Base-by-base conservation (phyloP, 441 rosid genomes). In the Populus trichocarpa region DNA sequence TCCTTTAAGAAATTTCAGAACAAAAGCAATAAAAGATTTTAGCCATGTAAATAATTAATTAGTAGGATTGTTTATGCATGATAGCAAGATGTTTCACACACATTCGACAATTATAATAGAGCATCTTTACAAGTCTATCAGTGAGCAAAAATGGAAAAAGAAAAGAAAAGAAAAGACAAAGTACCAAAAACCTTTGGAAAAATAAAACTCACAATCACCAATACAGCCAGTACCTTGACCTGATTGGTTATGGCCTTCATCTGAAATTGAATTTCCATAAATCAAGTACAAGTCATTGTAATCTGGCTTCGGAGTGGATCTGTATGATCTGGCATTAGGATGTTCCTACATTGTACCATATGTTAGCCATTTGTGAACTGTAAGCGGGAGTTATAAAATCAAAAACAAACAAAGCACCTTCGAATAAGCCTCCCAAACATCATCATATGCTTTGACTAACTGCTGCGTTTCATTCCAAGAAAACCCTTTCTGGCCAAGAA, bases 221-320 rank as follows among this genome's bases (percentile, higher is more conserved):
- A 75, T 72, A 81, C 77, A 84, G 57, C 71, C 12, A 65, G 72
- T 79, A 83, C 81, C 77, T 75, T 22, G 83, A 77, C 64, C 40
- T 3, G 66, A 40, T 79, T 22, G 83, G 50, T 73, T 28, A 74
- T 33, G 70, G 36, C 40, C 76, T 63, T 67, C 81, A 76, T 80
- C 79, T 71, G 83, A 76, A 35, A 77, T 26, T 77, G 85, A 75
- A 79, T 78, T 81, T 77, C 90, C 92, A 86, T 75, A 82, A 78
- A 86, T 88, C 88, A 89, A 83, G 82, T 81, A 81, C 87, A 86
- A 84, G 38, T 85, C 90, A 83, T 84, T 70, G 69, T 84, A 85
- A 76, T 82, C 82, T 76, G 87, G 89, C 77, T 76, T 83, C 40
- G 78, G 23, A 72, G 79, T 78, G 69, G 68, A 71, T 78, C 72